A percentile compares a stretch with the other conserved stretches of the same genome.
phyloP scores from a whole-genome alignment of 1,139 yeast genomes.

The Kazachstania sp. region DNA sequence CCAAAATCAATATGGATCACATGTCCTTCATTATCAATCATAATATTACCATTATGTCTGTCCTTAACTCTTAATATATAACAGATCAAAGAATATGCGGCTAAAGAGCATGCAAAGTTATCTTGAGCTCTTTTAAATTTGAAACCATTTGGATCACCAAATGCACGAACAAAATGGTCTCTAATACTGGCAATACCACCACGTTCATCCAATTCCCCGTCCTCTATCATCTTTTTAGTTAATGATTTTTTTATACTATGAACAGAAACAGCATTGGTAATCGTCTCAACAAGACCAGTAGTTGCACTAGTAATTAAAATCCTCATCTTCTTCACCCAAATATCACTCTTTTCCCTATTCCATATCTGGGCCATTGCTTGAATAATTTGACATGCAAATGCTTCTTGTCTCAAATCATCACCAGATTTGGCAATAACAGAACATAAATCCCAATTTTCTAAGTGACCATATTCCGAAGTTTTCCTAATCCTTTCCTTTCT shows the following conservation, averaged over 20 bases:
- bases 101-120: slow-evolving; percentile 75
- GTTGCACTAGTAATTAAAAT: slow-evolving; percentile 84
- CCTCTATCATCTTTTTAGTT: slow-evolving; percentile 60
- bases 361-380: slow-evolving; percentile 79
- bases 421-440: slow-evolving; percentile 96
- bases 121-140: slow-evolving; percentile 66
- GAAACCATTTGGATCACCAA: slow-evolving; percentile 49
- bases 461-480: slow-evolving; percentile 72
- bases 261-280: slow-evolving; percentile 83
- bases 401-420: slow-evolving; percentile 90
- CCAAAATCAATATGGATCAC: slow-evolving; percentile 95
- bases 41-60: slow-evolving; percentile 91
- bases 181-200: slow-evolving; percentile 62
- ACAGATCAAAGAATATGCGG: slow-evolving; percentile 82
- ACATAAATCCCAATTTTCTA: slow-evolving; percentile 87
- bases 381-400: slow-evolving; percentile 91
- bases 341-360: slow-evolving; percentile 56
- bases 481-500: slow-evolving; percentile 72
- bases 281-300: slow-evolving; percentile 90
- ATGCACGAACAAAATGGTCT: slow-evolving; percentile 69
- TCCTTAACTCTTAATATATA: slow-evolving; percentile 87
- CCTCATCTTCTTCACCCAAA: slow-evolving; percentile 91
- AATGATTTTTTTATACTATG: slow-evolving; percentile 90
- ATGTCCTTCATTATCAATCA: slow-evolving; percentile 91
- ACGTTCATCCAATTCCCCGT: slow-evolving; percentile 45